phyloP scores from a whole-genome alignment of 257 asterid genomes.

The Lavandula angustifolia region DNA sequence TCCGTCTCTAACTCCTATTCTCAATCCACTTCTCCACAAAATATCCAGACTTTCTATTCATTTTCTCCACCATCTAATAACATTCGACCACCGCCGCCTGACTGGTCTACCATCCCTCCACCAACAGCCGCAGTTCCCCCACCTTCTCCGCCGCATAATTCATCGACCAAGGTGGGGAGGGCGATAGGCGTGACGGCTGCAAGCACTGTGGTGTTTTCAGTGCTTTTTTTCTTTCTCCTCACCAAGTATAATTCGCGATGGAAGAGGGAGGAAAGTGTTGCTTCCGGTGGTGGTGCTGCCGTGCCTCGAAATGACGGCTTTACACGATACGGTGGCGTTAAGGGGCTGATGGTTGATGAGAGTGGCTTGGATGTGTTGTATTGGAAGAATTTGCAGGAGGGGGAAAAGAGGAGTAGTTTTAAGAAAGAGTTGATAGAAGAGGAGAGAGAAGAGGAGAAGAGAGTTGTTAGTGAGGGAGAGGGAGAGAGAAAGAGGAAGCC shows the following conservation, averaged over 20 bases:
- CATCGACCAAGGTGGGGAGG: constrained; percentile 57
- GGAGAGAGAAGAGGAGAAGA: constrained; percentile 53
- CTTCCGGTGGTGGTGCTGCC: constrained; percentile 17
- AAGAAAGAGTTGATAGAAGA: constrained; percentile 46
- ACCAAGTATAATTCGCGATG: constrained; percentile 34
- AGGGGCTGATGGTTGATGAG: constrained; percentile 87
- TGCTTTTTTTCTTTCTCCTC: constrained; percentile 46
- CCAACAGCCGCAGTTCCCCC: constrained; percentile 22
- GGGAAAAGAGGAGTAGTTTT: constrained; percentile 43
- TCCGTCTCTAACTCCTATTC: constrained; percentile 36
- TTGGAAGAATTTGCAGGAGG: constrained; percentile 67
- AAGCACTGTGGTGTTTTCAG: constrained; percentile 49
- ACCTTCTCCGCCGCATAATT: constrained; percentile 22
- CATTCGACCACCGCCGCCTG: constrained; percentile 14
- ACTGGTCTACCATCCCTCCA: not conserved
- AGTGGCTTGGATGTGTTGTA: constrained; percentile 89
- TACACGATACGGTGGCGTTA: constrained; percentile 55
- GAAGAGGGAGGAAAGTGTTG: constrained; percentile 32
- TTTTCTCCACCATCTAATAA: constrained; percentile 33
- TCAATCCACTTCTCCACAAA: constrained; percentile 52
- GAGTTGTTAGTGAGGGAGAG: constrained; percentile 40
- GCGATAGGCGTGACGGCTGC: constrained; percentile 75
- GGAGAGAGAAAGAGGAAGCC: constrained; percentile 34
- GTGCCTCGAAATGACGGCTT: constrained; percentile 39
- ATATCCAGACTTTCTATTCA: constrained; percentile 67